Evolutionary conservation across 805 yeast species (phyloP).

Genomic region (Cyberlindnera meyerae): DNA sequence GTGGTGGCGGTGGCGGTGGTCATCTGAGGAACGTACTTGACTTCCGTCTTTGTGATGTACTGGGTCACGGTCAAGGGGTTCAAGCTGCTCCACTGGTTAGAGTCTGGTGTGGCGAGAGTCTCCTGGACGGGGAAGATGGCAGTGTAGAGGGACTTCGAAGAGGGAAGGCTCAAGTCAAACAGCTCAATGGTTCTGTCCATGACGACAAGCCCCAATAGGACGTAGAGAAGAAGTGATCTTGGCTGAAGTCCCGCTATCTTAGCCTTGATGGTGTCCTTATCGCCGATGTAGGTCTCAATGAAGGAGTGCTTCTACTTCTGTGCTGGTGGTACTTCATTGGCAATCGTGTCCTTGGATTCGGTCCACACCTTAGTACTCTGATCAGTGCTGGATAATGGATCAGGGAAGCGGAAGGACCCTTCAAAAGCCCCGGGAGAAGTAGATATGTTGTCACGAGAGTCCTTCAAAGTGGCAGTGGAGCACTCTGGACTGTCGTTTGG

Average conservation of each 20-base stretch:
- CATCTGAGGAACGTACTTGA: too few relatives aligned
- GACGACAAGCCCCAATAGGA: constrained; percentile 15
- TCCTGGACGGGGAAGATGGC: too few relatives aligned
- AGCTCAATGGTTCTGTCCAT: constrained; percentile 18
- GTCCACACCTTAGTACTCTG: too few relatives aligned
- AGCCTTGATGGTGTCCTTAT: background rate
- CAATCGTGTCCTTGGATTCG: background rate
- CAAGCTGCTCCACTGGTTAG: too few relatives aligned
- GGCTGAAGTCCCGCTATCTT: background rate
- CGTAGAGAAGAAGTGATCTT: constrained; percentile 11
- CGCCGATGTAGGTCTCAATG: background rate
- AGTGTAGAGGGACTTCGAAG: constrained; percentile 6
- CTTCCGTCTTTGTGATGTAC: too few relatives aligned
- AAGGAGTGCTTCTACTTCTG: background rate
- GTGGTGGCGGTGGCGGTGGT: too few relatives aligned
- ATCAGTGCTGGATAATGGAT: too few relatives aligned
- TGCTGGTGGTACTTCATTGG: background rate
- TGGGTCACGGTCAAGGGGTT: too few relatives aligned
- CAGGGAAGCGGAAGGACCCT: constrained; percentile 5
- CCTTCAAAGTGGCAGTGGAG: constrained; percentile 6
- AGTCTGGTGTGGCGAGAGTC: too few relatives aligned
- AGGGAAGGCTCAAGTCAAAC: constrained; percentile 11
- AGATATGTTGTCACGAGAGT: background rate
- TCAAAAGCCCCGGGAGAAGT: background rate
- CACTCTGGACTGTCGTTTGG: constrained; percentile 6